phyloP scores from a whole-genome alignment of 345 rosid species.

The Gossypium bickii region DNA sequence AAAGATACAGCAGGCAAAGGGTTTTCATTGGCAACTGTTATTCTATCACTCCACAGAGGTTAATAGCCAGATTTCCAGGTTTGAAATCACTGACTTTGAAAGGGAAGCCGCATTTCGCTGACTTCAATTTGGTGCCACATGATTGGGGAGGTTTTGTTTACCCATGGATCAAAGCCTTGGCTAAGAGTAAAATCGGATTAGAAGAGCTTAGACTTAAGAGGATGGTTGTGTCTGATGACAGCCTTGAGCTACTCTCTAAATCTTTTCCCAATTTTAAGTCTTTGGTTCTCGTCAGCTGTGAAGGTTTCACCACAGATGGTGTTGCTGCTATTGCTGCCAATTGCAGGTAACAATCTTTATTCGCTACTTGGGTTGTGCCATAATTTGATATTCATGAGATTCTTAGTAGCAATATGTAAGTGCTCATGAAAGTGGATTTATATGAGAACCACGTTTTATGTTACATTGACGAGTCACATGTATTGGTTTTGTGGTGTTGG shows the following conservation, averaged over 20 bases:
- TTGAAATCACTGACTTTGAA: constrained; percentile 68
- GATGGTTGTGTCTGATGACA: constrained; percentile 86
- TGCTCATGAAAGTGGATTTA: not conserved
- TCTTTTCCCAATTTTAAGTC: constrained; percentile 75
- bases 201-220: constrained; percentile 97
- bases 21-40: constrained; percentile 93
- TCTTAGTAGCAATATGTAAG: not conserved
- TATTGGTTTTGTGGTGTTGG: not conserved
- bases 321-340: constrained; percentile 83
- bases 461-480: not conserved
- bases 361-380: constrained; percentile 66
- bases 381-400: not conserved
- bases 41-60: constrained; percentile 66
- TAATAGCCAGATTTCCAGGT: constrained; percentile 67
- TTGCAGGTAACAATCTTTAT: constrained; percentile 65
- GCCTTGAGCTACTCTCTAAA: constrained; percentile 75
- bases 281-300: constrained; percentile 90
- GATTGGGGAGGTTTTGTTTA: constrained; percentile 82
- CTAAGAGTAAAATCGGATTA: constrained; percentile 44
- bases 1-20: constrained; percentile 52
- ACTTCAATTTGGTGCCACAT: constrained; percentile 84
- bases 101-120: constrained; percentile 99
- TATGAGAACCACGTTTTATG: not conserved
- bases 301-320: constrained; percentile 90
- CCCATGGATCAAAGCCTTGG: constrained; percentile 86